Conservation (phyloP, 352 stramenopile species). For the Phytophthora sp. region DNA sequence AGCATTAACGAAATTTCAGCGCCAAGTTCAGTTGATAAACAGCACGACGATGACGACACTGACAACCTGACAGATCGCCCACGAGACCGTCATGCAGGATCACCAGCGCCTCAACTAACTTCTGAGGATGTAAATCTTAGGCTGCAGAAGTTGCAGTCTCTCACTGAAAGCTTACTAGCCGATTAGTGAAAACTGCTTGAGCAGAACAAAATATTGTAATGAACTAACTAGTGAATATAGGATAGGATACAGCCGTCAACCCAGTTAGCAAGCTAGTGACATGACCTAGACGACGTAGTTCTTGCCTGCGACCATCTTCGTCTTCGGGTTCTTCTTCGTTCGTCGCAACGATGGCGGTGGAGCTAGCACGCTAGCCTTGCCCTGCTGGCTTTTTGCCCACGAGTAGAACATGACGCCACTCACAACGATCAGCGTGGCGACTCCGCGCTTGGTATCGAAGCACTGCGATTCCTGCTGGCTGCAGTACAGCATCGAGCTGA, state of each 20-base stretch:
- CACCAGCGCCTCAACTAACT: slow-evolving; percentile 11
- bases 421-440: slow-evolving; percentile 83
- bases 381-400: slow-evolving; percentile 78
- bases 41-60: neutral
- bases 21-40: slow-evolving; percentile 6
- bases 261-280: neutral
- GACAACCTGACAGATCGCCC: slow-evolving; percentile 4
- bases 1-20: slow-evolving; percentile 39
- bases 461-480: slow-evolving; percentile 86
- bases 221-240: slow-evolving; percentile 27
- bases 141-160: slow-evolving; percentile 56
- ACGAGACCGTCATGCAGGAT: no score
- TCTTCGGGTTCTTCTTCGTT: slow-evolving; percentile 26
- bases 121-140: slow-evolving; percentile 41
- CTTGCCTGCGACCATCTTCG: slow-evolving; percentile 66
- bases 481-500: slow-evolving; percentile 88
- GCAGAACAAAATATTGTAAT: slow-evolving; percentile 17
- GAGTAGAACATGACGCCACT: slow-evolving; percentile 88
- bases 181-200: slow-evolving; percentile 33
- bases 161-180: slow-evolving; percentile 62
- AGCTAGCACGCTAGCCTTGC: slow-evolving; percentile 27
- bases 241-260: slow-evolving; percentile 20
- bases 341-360: slow-evolving; percentile 15
- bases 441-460: slow-evolving; percentile 82
- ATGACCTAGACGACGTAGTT: slow-evolving; percentile 68